Evolutionary conservation across 2,329 filamentous ascomycete genomes (phyloP), one percentile per base, ranked within the genome.

Genomic region (Pseudocercospora macadamiae): DNA sequence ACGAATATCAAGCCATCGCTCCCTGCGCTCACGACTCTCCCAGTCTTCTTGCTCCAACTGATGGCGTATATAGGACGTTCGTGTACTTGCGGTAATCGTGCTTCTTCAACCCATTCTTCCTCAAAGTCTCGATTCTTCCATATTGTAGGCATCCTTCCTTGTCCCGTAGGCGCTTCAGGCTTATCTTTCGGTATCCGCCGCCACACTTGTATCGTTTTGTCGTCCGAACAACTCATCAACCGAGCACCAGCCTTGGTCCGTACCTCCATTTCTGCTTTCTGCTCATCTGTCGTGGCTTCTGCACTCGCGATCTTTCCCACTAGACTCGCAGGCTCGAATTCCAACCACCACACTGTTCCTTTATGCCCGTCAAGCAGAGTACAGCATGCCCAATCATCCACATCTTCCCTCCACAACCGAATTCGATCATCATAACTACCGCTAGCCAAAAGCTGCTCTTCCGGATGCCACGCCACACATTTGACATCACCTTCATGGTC

Each of bases 401-500:
- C 82, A 74, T 97, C 93, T 77, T 96, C 93, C 47, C 89, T 85
- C 87, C 93, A 97, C 59, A 97, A 77, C 59, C 93, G 80, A 28
- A 96, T 88, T 4, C 89, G 95, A 72, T 97, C 89, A 71, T 99
- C 95, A 74, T 99, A 99, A 73, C 91, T 96, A n/a, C 86, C 89
- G 70, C 89, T 95, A 5, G 91, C 95, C 18, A 99, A 82, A 47
- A 95, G 82, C 65, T 96, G 77, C 68, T 83, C 83, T 54, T 87
- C 86, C 0, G 91, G 91, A 72, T 95, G 93, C 95, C 95, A 99
- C 2, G 87, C 86, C 1, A 99, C 90, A 64, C 87, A 91, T 75
- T 99, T 99, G 66, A 99, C 93, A 76, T 99, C 95, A 19, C 90
- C 93, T 47, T 93, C 89, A 73, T 99, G 95, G 76, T 97, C 95